A percentile compares a stretch with the other conserved stretches of the same genome.
Conservation (phyloP, 2,329 filamentous ascomycete species). For the Emmonsia crescens region DNA sequence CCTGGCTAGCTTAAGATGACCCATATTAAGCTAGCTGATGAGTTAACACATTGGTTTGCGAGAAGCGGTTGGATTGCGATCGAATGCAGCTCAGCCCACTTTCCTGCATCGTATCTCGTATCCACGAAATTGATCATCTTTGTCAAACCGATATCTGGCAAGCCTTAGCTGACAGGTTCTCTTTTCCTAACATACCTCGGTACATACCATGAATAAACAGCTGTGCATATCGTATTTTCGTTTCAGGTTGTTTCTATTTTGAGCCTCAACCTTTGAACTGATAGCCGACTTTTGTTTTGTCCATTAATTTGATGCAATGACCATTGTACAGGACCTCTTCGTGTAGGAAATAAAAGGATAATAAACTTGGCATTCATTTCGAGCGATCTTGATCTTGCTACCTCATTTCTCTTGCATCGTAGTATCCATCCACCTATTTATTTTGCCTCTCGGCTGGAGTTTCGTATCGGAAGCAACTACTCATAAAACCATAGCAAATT, state of each 20-base stretch:
- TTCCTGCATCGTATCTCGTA: not conserved
- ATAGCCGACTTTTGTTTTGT: not conserved
- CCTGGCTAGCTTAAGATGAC: not conserved
- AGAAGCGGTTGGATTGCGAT: not conserved
- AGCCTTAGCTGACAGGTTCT: not conserved
- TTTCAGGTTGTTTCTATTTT: not conserved
- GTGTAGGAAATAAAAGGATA: not conserved
- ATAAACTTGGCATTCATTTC: not conserved
- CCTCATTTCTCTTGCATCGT: not conserved
- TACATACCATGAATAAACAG: not conserved
- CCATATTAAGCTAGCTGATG: not conserved
- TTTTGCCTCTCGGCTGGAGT: not conserved
- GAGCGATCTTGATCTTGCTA: not conserved
- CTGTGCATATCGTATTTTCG: not conserved
- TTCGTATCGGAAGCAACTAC: not conserved
- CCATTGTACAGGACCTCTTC: not conserved
- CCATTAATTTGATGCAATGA: not conserved
- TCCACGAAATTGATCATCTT: not conserved
- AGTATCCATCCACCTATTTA: not conserved
- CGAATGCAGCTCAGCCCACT: not conserved
- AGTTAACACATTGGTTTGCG: not conserved
- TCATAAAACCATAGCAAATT: not conserved
- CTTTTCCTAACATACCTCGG: not conserved
- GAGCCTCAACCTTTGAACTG: not conserved
- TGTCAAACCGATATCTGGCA: not conserved